A percentile compares a stretch with the other conserved stretches of the same genome.
Conservation (phyloP, 2,329 filamentous ascomycete genomes). For the Capronia coronata region DNA sequence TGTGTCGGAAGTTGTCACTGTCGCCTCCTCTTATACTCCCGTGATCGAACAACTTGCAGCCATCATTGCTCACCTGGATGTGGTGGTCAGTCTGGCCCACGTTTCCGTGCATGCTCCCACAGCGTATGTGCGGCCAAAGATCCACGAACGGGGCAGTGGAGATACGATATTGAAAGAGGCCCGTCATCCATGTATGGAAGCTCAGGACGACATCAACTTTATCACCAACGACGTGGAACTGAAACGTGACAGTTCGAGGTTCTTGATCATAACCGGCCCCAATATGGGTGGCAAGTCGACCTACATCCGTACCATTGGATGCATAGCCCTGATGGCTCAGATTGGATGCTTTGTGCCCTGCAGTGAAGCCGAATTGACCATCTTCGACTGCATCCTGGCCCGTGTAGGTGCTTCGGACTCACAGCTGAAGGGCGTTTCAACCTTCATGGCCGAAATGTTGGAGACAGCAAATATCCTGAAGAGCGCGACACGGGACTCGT, state of each 20-base stretch:
- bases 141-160: conserved; percentile 80
- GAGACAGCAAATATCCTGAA: conserved; percentile 98
- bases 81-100: conserved; percentile 89
- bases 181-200: conserved; percentile 94
- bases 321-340: conserved; percentile 95
- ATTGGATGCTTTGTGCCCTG: conserved; percentile 95
- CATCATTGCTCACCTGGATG: conserved; percentile 86
- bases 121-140: conserved; percentile 82
- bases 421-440: conserved; percentile 94
- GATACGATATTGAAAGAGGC: conserved; percentile 88
- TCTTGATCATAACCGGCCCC: conserved; percentile 92
- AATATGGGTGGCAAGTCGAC: conserved; percentile 99
- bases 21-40: conserved; percentile 90
- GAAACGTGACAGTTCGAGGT: conserved; percentile 70
- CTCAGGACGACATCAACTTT: conserved; percentile 97
- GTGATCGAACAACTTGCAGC: conserved; percentile 84
- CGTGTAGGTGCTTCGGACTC: conserved; percentile 93
- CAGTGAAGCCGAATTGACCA: conserved; percentile 78
- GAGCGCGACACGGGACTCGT: conserved; percentile 84
- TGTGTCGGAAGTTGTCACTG: conserved; percentile 84
- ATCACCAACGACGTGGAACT: conserved; percentile 95
- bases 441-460: conserved; percentile 99
- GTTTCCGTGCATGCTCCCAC: conserved; percentile 87
- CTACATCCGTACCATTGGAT: conserved; percentile 94
- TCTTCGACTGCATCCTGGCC: conserved; percentile 95